A percentile compares a stretch with the other conserved stretches of the same genome.
Evolutionary conservation across 1,284 basidiomycete species (phyloP).

Genomic region (Blastosporella zonata): DNA sequence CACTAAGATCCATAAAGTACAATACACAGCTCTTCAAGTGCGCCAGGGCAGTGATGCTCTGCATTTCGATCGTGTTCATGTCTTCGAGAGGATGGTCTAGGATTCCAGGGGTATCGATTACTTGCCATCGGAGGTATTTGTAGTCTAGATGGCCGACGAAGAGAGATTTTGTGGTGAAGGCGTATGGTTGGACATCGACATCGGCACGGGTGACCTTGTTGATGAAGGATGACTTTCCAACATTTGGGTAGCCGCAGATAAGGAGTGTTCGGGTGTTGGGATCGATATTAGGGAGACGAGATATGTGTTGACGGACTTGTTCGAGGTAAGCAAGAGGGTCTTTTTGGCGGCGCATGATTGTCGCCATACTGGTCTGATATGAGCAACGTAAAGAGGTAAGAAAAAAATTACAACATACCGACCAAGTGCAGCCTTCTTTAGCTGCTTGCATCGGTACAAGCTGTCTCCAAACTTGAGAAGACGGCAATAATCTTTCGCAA

Average conservation of each 20-base stretch:
- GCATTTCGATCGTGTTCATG: constrained; percentile 99
- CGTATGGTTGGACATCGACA: constrained; percentile 97
- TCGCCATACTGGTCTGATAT: constrained; percentile 74
- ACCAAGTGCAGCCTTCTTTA: constrained; percentile 92
- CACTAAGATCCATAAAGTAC: constrained; percentile 97
- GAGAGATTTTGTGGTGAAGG: constrained; percentile 95
- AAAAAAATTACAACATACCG: constrained; percentile 50
- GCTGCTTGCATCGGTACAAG: constrained; percentile 94
- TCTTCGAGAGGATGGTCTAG: constrained; percentile 94
- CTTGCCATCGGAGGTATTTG: constrained; percentile 97
- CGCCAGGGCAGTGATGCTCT: constrained; percentile 94
- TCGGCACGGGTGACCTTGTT: constrained; percentile 98
- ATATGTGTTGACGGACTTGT: constrained; percentile 96
- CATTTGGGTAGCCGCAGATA: constrained; percentile 96
- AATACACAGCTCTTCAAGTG: constrained; percentile 89
- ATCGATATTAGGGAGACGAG: constrained; percentile 93
- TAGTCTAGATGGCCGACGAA: constrained; percentile 97
- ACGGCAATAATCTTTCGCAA: constrained; percentile 93
- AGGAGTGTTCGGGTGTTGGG: constrained; percentile 95
- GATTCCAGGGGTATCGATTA: constrained; percentile 93
- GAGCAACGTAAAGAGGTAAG: neutral
- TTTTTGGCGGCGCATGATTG: constrained; percentile 95
- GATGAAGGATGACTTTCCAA: constrained; percentile 96
- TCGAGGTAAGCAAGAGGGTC: constrained; percentile 95
- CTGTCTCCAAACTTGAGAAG: constrained; percentile 96